A percentile compares a stretch with the other conserved stretches of the same genome.
Evolutionary conservation across 306 rosid species (phyloP).

Genomic region (Parietaria judaica): DNA sequence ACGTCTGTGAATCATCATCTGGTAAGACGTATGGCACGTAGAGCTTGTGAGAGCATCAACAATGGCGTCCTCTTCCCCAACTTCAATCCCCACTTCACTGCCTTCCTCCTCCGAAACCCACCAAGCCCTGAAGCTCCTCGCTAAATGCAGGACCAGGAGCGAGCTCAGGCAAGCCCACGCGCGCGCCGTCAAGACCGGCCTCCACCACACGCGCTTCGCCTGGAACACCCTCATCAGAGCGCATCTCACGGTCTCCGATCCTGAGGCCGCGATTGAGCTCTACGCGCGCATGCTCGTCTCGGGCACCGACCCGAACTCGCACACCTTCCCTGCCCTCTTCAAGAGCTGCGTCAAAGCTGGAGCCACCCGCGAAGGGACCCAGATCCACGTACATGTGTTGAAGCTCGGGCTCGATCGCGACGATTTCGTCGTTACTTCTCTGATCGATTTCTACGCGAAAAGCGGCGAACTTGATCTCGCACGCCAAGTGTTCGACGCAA

Average conservation of each 20-base stretch:
- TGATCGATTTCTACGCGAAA: constrained; percentile 53
- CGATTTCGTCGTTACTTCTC: constrained; percentile 51
- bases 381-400: constrained; percentile 51
- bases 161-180: constrained; percentile 69
- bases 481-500: constrained; percentile 53
- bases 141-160: constrained; percentile 47
- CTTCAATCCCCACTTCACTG: neutral
- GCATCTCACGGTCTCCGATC: constrained; percentile 28
- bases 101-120: neutral
- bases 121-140: constrained; percentile 51
- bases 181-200: constrained; percentile 27
- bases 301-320: constrained; percentile 51
- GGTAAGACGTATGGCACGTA: no score
- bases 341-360: constrained; percentile 47
- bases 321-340: constrained; percentile 62
- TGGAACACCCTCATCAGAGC: constrained; percentile 76
- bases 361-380: constrained; percentile 49
- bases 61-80: neutral
- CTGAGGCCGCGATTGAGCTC: constrained; percentile 28
- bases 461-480: constrained; percentile 43
- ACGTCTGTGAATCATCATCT: no score
- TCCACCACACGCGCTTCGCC: constrained; percentile 35
- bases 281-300: constrained; percentile 34
- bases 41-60: no score
- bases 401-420: constrained; percentile 47